Base-by-base conservation (phyloP, 2,329 filamentous ascomycete species). In the Rutstroemia sydowiana region DNA sequence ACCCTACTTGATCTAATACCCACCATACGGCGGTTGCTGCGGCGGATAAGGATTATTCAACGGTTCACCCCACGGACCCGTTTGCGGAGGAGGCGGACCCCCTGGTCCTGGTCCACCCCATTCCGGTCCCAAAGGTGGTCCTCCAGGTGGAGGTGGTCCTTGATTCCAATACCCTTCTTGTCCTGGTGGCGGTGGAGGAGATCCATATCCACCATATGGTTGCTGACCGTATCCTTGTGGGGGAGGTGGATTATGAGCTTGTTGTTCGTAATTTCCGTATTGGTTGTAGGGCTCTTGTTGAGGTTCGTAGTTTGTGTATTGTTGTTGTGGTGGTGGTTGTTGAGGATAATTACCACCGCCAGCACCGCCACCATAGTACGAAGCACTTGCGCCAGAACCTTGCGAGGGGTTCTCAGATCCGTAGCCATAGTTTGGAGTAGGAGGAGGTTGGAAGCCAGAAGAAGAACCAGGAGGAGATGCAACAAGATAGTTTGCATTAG, bases 381-480 rank as follows among this genome's bases (percentile, higher is more conserved):
- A 52, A 21, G 55, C 52, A 7, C 58, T 44, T n/a, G 55, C 52
- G 3, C 58, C 45, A 7, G 43, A n/a, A n/a, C n/a, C n/a, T n/a
- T n/a, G n/a, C n/a, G n/a, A n/a, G n/a, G n/a, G n/a, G n/a, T n/a
- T n/a, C n/a, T n/a, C 13, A 47, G 61, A 61, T 40, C 62, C 54
- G 43, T 63, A 62, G 2, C 61, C 61, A 31, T 62, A 66, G 20
- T 59, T 53, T 30, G 63, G 59, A 16, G 57, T 56, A 16, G 59
- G 54, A 9, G 53, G 55, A 14, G 53, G 49, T 14, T 47, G 37
- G 13, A 20, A 18, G 16, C 21, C 51, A 10, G 63, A 55, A 14
- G 63, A 56, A 4, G 64, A 61, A 21, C 59, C 57, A 9, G 59
- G 53, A 41, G 55, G 53, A 26, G 53, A 64, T 44, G 34, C 63